Conservation (phyloP, 148 eudicot species). For the Silene conica region DNA sequence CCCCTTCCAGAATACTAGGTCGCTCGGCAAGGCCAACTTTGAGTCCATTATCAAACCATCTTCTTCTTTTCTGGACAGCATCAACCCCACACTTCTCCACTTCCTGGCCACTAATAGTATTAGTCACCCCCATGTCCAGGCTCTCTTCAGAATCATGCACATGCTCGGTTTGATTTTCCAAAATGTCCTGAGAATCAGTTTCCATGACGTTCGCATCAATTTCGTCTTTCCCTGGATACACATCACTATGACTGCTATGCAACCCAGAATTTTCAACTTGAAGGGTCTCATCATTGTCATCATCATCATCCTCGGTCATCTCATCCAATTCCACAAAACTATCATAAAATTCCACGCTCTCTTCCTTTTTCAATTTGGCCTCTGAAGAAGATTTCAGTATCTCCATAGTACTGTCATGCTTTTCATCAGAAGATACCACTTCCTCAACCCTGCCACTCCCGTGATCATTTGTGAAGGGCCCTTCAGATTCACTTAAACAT, state of each 20-base stretch:
- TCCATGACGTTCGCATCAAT: slow-evolving; percentile 26
- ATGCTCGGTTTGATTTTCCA: slow-evolving; percentile 25
- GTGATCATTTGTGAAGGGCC: slow-evolving; percentile 22
- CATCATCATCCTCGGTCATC: slow-evolving; percentile 18
- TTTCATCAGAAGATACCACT: slow-evolving; percentile 23
- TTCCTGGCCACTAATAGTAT: slow-evolving; percentile 25
- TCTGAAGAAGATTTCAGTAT: slow-evolving; percentile 29
- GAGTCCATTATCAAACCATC: slow-evolving; percentile 36
- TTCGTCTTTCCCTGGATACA: slow-evolving; percentile 27
- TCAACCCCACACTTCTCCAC: slow-evolving; percentile 27
- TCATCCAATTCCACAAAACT: slow-evolving; percentile 29
- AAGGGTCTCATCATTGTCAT: slow-evolving; percentile 20
- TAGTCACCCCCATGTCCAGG: slow-evolving; percentile 25
- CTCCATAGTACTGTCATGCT: slow-evolving; percentile 25
- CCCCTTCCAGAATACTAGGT: slow-evolving; percentile 31
- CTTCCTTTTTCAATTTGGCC: slow-evolving; percentile 27
- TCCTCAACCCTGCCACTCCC: slow-evolving; percentile 13
- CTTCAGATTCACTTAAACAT: slow-evolving; percentile 28
- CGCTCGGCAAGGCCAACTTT: slow-evolving; percentile 20
- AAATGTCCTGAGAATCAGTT: slow-evolving; percentile 25
- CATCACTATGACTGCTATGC: slow-evolving; percentile 26
- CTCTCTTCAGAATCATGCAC: slow-evolving; percentile 18
- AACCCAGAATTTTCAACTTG: slow-evolving; percentile 17
- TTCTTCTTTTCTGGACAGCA: slow-evolving; percentile 36
- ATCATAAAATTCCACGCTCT: slow-evolving; percentile 27